phyloP scores from a whole-genome alignment of 306 rosid species.

The Fagus crenata region DNA sequence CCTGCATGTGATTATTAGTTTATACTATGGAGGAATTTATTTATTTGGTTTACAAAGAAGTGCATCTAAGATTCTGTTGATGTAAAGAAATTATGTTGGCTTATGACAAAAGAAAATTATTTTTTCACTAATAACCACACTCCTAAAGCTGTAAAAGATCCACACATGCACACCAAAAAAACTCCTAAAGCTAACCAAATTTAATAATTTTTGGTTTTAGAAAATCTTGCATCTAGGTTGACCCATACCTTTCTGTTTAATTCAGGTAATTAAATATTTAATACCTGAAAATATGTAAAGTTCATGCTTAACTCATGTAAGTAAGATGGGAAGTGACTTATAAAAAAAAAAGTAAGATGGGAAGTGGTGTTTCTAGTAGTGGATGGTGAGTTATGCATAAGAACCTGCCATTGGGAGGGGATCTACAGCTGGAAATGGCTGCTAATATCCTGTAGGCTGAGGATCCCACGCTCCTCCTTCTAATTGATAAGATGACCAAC shows the following conservation, averaged over 20 bases:
- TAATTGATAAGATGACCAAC: background rate
- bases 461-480: background rate
- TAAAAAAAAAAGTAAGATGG: no score
- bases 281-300: background rate
- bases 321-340: no score
- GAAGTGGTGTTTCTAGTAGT: background rate
- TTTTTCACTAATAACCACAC: no score
- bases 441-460: background rate
- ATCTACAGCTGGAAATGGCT: background rate
- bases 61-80: background rate
- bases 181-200: background rate
- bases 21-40: background rate
- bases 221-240: background rate
- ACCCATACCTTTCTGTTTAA: background rate
- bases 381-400: background rate
- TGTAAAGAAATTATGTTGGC: background rate
- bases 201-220: background rate
- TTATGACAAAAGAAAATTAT: background rate
- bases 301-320: conserved; percentile 8
- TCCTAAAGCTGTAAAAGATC: background rate
- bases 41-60: background rate
- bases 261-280: background rate
- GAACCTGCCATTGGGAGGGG: conserved; percentile 9
- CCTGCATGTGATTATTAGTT: background rate
- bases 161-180: background rate